Percentiles rank a stretch among this genome's conserved stretches.
These are phyloP conservation scores for Pseudogymnoascus sp. DNA, from an alignment of 2,329 filamentous ascomycete genomes.

Conservation along the genomic window DNA sequence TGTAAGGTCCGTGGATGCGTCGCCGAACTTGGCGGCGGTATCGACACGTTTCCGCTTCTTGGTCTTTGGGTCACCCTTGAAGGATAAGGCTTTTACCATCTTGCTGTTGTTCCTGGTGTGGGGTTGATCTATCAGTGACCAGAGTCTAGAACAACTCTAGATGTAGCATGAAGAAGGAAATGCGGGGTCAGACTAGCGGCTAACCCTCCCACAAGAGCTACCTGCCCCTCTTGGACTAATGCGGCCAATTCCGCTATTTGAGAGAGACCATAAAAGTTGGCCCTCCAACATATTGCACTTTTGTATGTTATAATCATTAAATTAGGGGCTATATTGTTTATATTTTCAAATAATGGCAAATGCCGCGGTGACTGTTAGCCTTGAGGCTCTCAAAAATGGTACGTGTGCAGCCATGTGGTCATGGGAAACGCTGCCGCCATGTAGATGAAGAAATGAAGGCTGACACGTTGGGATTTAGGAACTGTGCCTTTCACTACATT, in stretches of 20 bases:
- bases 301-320: background rate
- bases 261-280: background rate
- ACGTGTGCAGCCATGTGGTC: constrained; percentile 16
- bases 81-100: constrained; percentile 84
- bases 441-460: background rate
- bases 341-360: constrained; percentile 11
- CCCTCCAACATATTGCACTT: background rate
- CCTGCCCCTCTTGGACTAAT: background rate
- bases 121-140: background rate
- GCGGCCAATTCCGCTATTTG: background rate
- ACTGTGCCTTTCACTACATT: constrained; percentile 60
- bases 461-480: constrained; percentile 35
- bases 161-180: background rate
- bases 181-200: constrained; percentile 2
- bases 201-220: background rate
- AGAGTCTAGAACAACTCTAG: background rate
- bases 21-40: constrained; percentile 31
- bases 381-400: constrained; percentile 54
- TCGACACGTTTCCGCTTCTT: constrained; percentile 80
- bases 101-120: constrained; percentile 17
- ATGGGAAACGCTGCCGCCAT: background rate
- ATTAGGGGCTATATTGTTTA: background rate
- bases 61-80: constrained; percentile 94
- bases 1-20: constrained; percentile 30
- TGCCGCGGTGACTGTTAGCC: constrained; percentile 42